These are phyloP conservation scores for Neopestalotiopsis sp. DNA, from an alignment of 2,329 filamentous ascomycete genomes.

Conservation along the genomic window DNA sequence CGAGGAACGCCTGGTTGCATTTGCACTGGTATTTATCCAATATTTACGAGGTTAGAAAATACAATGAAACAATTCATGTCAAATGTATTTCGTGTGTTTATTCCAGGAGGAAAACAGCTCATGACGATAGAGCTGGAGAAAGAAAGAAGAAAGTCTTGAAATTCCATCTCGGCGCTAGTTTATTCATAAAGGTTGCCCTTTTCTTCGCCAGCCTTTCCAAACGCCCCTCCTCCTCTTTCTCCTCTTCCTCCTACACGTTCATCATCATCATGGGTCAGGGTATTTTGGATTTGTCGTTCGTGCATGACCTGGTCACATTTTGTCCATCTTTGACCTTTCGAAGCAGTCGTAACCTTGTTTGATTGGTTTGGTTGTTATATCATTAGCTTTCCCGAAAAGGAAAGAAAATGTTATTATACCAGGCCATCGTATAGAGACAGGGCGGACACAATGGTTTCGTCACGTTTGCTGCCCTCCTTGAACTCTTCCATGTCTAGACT, in stretches of 20 bases:
- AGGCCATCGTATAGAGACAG: slow-evolving; percentile 95
- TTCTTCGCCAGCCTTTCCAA: neutral
- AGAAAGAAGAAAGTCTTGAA: neutral
- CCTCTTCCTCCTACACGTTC: neutral
- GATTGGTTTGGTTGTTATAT: neutral
- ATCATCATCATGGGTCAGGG: neutral
- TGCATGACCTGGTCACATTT: neutral
- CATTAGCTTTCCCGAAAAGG: neutral
- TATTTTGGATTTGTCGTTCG: too few relatives aligned
- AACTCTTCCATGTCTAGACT: slow-evolving; percentile 97
- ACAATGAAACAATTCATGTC: neutral
- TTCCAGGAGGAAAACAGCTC: neutral
- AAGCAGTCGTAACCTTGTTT: neutral
- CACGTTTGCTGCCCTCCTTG: slow-evolving; percentile 98
- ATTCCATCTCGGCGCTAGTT: neutral
- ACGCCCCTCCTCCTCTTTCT: neutral
- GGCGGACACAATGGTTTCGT: slow-evolving; percentile 98
- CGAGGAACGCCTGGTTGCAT: too few relatives aligned
- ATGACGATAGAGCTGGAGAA: neutral
- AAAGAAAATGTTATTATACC: slow-evolving; percentile 59
- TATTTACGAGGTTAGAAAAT: neutral
- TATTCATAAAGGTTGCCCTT: neutral
- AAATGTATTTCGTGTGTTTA: neutral
- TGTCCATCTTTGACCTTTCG: neutral
- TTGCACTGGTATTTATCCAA: too few relatives aligned